Evolutionary conservation across 306 rosid genomes (phyloP).

Genomic region (Lathyrus sativus): DNA sequence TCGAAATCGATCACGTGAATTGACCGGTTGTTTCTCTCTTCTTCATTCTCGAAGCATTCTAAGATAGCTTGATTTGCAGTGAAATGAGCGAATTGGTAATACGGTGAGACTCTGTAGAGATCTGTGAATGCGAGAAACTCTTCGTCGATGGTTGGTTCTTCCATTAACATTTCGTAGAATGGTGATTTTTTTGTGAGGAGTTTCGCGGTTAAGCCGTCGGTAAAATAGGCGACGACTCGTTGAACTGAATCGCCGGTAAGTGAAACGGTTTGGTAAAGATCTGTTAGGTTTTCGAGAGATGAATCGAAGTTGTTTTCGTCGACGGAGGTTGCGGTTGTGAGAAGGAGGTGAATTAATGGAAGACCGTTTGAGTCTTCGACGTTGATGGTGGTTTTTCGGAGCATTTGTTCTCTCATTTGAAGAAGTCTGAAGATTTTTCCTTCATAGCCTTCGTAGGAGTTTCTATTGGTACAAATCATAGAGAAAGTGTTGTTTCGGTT

Average conservation of each 20-base stretch:
- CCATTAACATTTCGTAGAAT: slow-evolving; percentile 63
- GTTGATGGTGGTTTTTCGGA: slow-evolving; percentile 43
- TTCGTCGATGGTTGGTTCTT: slow-evolving; percentile 62
- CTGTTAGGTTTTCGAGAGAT: slow-evolving; percentile 53
- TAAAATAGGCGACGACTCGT: slow-evolving; percentile 65
- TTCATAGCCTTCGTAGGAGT: slow-evolving; percentile 56
- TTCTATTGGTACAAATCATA: slow-evolving; percentile 22
- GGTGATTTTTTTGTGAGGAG: slow-evolving; percentile 66
- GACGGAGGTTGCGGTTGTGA: slow-evolving; percentile 55
- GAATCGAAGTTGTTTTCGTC: slow-evolving; percentile 47
- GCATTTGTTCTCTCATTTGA: slow-evolving; percentile 71
- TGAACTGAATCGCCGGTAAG: slow-evolving; percentile 64
- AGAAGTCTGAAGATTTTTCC: slow-evolving; percentile 70
- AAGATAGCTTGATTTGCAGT: slow-evolving; percentile 78
- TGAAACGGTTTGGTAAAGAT: slow-evolving; percentile 57
- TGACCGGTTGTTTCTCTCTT: slow-evolving; percentile 51
- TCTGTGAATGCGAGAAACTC: slow-evolving; percentile 62
- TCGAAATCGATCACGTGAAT: slow-evolving; percentile 74
- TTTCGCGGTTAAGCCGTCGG: slow-evolving; percentile 63
- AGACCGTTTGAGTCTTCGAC: slow-evolving; percentile 46
- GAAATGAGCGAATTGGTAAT: slow-evolving; percentile 79
- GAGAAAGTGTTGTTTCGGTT: slow-evolving; percentile 21
- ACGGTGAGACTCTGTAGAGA: slow-evolving; percentile 70
- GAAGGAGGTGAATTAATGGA: slow-evolving; percentile 62
- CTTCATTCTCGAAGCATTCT: slow-evolving; percentile 71